Evolutionary conservation across 805 yeast species (phyloP).

Genomic region (Candida khao-thaluensis): DNA sequence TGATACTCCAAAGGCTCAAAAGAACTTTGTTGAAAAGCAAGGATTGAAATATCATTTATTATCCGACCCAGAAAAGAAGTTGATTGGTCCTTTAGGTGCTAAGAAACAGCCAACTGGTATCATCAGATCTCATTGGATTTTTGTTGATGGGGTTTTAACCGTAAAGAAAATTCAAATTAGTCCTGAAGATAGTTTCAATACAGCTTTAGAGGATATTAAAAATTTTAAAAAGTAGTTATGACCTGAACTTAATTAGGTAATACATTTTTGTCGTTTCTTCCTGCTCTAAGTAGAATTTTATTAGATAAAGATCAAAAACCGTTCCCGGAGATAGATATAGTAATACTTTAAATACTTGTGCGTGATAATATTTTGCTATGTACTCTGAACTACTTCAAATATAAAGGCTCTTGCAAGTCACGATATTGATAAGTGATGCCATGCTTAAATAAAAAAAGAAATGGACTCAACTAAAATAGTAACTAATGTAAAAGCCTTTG

Average conservation of each 20-base stretch:
- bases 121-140: slow-evolving; percentile 89
- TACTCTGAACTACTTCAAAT: too few relatives aligned
- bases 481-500: slow-evolving; percentile 50
- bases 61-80: slow-evolving; percentile 68
- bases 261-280: too few relatives aligned
- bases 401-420: too few relatives aligned
- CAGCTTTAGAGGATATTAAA: slow-evolving; percentile 58
- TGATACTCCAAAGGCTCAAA: slow-evolving; percentile 77
- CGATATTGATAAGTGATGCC: not conserved
- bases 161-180: slow-evolving; percentile 53
- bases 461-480: slow-evolving; percentile 31
- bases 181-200: slow-evolving; percentile 51
- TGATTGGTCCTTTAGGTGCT: slow-evolving; percentile 78
- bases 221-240: not conserved
- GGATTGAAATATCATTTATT: slow-evolving; percentile 70
- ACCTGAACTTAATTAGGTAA: too few relatives aligned
- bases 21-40: slow-evolving; percentile 71
- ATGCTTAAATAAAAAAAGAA: slow-evolving; percentile 7
- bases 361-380: too few relatives aligned
- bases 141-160: slow-evolving; percentile 69
- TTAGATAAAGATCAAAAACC: too few relatives aligned
- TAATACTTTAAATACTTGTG: too few relatives aligned
- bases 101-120: slow-evolving; percentile 75
- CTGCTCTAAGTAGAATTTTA: too few relatives aligned
- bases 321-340: too few relatives aligned